Conservation (phyloP, 148 eudicot genomes). For the Polygonum aviculare region DNA sequence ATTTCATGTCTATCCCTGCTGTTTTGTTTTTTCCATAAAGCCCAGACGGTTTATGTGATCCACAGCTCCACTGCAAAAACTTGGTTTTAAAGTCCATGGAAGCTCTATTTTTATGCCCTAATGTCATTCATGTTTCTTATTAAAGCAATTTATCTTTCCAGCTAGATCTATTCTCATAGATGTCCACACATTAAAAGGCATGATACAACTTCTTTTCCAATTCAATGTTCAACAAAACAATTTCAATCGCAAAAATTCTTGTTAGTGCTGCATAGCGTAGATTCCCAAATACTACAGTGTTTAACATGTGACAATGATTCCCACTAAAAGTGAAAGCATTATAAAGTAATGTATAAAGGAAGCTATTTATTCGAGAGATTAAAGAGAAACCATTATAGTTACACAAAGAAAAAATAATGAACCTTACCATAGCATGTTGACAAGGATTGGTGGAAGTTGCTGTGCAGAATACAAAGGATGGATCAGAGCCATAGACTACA, state of each 20-base stretch:
- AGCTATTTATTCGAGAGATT: background rate
- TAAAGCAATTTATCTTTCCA: background rate
- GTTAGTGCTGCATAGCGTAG: background rate
- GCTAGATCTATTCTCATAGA: background rate
- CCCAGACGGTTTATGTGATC: too few relatives aligned
- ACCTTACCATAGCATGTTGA: slow-evolving; percentile 84
- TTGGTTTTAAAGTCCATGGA: background rate
- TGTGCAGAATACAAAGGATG: slow-evolving; percentile 82
- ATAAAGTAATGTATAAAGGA: background rate
- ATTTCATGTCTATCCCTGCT: too few relatives aligned
- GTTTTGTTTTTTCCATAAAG: too few relatives aligned
- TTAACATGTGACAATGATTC: background rate
- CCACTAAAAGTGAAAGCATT: background rate
- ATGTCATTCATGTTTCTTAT: background rate
- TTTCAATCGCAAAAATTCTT: background rate
- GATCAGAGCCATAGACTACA: slow-evolving; percentile 90
- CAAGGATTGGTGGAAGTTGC: slow-evolving; percentile 91
- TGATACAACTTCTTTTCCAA: background rate
- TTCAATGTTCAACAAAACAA: background rate
- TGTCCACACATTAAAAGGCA: background rate
- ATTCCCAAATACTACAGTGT: background rate
- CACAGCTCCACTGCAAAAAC: too few relatives aligned
- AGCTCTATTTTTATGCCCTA: background rate
- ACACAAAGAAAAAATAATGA: background rate
- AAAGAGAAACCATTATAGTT: background rate